Evolutionary conservation across 805 yeast species (phyloP).

Genomic region (Kluyveromyces aestuarii): DNA sequence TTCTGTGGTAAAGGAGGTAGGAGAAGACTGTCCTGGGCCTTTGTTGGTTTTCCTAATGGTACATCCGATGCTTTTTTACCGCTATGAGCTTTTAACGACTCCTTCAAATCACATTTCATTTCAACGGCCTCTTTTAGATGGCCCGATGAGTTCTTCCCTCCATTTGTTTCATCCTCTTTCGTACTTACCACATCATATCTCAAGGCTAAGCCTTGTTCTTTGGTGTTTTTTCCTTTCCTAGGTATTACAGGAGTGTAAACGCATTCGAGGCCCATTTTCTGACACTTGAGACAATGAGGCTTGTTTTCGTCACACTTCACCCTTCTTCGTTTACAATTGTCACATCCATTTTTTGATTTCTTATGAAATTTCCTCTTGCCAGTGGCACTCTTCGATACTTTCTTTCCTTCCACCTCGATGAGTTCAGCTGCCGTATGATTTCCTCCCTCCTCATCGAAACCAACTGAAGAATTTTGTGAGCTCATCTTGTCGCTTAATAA

Average conservation of each 20-base stretch:
- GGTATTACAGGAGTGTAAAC: slow-evolving; percentile 37
- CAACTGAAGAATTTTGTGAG: background rate
- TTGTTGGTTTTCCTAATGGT: background rate
- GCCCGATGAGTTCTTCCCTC: background rate
- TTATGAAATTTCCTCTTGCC: slow-evolving; percentile 84
- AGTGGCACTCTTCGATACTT: slow-evolving; percentile 36
- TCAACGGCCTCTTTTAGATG: background rate
- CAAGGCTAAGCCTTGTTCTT: background rate
- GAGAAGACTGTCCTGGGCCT: slow-evolving; percentile 13
- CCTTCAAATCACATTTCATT: background rate
- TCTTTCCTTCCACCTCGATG: slow-evolving; percentile 33
- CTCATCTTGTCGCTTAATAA: background rate
- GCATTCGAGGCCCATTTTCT: slow-evolving; percentile 71
- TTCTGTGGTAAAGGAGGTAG: slow-evolving; percentile 21
- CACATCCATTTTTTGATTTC: slow-evolving; percentile 83
- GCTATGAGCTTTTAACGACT: background rate
- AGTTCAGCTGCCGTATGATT: slow-evolving; percentile 17
- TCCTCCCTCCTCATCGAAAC: background rate
- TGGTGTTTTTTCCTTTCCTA: slow-evolving; percentile 14
- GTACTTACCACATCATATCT: slow-evolving; percentile 9
- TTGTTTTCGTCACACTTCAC: slow-evolving; percentile 88
- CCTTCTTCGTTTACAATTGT: slow-evolving; percentile 78
- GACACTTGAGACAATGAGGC: slow-evolving; percentile 74
- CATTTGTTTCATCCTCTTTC: slow-evolving; percentile 8
- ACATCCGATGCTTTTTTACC: background rate